These are phyloP conservation scores for Raphanus raphanistrum DNA, from an alignment of 345 rosid genomes.

Conservation along the genomic window DNA sequence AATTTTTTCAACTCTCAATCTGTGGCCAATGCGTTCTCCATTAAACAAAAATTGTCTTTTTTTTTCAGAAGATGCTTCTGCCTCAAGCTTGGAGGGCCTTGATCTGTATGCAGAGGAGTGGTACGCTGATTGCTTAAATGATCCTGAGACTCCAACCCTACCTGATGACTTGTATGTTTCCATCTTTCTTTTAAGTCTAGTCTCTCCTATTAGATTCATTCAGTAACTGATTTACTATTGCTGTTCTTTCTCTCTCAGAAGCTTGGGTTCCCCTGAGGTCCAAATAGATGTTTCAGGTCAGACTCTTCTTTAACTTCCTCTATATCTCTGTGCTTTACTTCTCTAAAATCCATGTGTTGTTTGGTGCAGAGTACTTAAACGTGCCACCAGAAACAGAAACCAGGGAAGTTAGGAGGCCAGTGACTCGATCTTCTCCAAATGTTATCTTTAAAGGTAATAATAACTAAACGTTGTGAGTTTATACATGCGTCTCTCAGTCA, in stretches of 20 bases:
- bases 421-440: constrained; percentile 58
- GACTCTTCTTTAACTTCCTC: constrained; percentile 7
- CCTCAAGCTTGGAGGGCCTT: constrained; percentile 51
- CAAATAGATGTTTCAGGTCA: constrained; percentile 65
- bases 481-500: neutral
- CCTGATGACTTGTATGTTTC: constrained; percentile 66
- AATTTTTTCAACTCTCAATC: neutral
- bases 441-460: constrained; percentile 70
- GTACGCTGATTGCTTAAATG: constrained; percentile 73
- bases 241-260: constrained; percentile 43
- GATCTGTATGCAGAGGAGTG: constrained; percentile 69
- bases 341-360: neutral
- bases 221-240: constrained; percentile 29
- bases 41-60: constrained; percentile 6
- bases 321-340: neutral
- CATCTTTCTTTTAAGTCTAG: constrained; percentile 3
- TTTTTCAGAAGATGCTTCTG: constrained; percentile 45
- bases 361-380: constrained; percentile 57
- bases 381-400: constrained; percentile 46
- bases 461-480: neutral
- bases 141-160: constrained; percentile 50
- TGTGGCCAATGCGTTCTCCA: constrained; percentile 10
- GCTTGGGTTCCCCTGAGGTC: constrained; percentile 52
- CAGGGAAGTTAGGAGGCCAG: constrained; percentile 48
- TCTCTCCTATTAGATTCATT: constrained; percentile 20